Evolutionary conservation across 2,329 filamentous ascomycete genomes (phyloP).

Genomic region (Daldinia eschscholtzii): DNA sequence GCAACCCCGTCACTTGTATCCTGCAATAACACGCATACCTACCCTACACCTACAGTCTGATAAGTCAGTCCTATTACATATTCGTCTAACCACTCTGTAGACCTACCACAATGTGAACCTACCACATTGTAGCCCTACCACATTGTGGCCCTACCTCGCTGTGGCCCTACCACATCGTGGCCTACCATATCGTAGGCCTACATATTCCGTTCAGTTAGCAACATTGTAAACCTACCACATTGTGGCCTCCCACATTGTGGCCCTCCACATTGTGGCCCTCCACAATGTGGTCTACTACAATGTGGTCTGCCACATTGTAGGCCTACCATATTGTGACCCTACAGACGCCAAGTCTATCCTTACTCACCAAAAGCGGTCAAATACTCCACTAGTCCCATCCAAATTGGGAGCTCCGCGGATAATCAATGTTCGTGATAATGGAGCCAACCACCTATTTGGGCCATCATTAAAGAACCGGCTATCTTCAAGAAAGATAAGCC

Average conservation of each 20-base stretch:
- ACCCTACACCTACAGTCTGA: neutral
- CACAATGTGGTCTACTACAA: no score
- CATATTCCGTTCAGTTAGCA: no score
- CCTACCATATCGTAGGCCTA: no score
- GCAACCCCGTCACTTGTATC: constrained; percentile 23
- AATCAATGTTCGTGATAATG: constrained; percentile 40
- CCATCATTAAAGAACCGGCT: constrained; percentile 14
- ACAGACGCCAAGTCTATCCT: constrained; percentile 36
- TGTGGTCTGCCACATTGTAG: no score
- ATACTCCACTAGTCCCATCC: constrained; percentile 39
- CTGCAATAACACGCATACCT: constrained; percentile 13
- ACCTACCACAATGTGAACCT: no score
- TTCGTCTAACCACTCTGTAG: constrained; percentile 3
- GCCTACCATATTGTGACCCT: constrained; percentile 33
- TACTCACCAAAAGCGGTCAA: constrained; percentile 34
- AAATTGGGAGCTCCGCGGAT: constrained; percentile 37
- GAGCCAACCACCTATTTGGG: constrained; percentile 33
- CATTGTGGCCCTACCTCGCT: no score
- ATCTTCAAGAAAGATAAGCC: constrained; percentile 16
- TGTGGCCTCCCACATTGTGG: no score
- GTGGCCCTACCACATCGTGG: no score
- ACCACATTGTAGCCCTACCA: no score
- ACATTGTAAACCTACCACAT: no score
- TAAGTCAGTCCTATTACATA: constrained; percentile 22
- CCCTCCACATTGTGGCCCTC: no score